phyloP scores from a whole-genome alignment of 2,329 filamentous ascomycete species.

The Fusarium liriodendri region DNA sequence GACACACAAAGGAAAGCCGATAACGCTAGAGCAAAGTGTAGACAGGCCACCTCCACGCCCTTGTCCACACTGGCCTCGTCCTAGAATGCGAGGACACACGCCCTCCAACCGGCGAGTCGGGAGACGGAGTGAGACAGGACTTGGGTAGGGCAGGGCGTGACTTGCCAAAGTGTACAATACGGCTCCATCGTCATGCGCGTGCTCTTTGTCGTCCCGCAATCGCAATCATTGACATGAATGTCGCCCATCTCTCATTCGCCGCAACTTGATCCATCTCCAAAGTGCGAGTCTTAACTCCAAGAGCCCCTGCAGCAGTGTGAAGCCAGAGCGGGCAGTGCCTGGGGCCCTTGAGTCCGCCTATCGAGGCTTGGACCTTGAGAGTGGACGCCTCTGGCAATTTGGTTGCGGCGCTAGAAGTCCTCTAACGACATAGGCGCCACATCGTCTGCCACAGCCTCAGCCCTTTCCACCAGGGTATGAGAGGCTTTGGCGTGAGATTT shows the following conservation, averaged over 20 bases:
- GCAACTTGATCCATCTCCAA: conserved; percentile 1
- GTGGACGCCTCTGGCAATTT: conserved; percentile 5
- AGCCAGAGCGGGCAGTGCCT: conserved; percentile 30
- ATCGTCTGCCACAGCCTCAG: conserved; percentile 37
- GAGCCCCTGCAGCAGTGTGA: conserved; percentile 22
- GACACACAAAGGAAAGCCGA: background rate
- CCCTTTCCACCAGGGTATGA: conserved; percentile 14
- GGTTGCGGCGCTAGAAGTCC: conserved; percentile 1
- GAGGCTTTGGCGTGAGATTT: background rate
- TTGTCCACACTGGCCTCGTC: conserved; percentile 13
- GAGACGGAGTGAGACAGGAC: background rate
- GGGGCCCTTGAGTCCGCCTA: conserved; percentile 8
- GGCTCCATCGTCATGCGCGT: conserved; percentile 26
- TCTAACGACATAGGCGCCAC: background rate
- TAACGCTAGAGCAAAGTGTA: background rate
- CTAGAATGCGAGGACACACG: conserved; percentile 9
- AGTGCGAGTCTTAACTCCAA: background rate
- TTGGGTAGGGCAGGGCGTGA: background rate
- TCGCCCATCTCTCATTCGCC: conserved; percentile 10
- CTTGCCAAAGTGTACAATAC: conserved; percentile 9
- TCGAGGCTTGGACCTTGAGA: conserved; percentile 37
- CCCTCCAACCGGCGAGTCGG: background rate
- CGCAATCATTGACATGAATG: conserved; percentile 1
- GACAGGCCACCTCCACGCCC: conserved; percentile 3
- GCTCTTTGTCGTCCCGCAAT: conserved; percentile 20